A percentile compares a stretch with the other conserved stretches of the same genome.
Evolutionary conservation across 2,329 filamentous ascomycete species (phyloP).

Genomic region (Aschersonia sp.): DNA sequence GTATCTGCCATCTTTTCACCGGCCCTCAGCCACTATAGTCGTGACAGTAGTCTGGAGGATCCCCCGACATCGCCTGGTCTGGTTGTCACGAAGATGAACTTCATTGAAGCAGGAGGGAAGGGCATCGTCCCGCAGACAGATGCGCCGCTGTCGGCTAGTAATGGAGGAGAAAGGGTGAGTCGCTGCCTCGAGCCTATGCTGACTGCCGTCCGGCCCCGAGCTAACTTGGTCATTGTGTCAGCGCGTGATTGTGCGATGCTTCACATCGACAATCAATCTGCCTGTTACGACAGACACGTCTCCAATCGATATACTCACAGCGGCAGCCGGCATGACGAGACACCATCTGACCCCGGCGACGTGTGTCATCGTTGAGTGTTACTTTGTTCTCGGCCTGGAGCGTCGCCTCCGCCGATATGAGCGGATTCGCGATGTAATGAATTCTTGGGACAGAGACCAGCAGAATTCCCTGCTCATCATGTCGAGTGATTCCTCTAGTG

Average conservation of each 20-base stretch:
- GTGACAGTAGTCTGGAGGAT: constrained; percentile 18
- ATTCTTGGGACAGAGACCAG: constrained; percentile 76
- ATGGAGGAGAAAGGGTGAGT: constrained; percentile 62
- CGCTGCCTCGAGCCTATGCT: not conserved
- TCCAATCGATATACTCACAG: constrained; percentile 55
- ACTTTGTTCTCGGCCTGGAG: constrained; percentile 61
- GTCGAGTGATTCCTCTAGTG: constrained; percentile 38
- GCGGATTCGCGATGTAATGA: constrained; percentile 72
- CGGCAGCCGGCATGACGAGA: constrained; percentile 47
- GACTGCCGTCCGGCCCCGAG: not conserved
- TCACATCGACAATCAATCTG: constrained; percentile 54
- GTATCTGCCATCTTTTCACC: constrained; percentile 20
- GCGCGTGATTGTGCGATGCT: constrained; percentile 60
- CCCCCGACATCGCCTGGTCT: constrained; percentile 9
- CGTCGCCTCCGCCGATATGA: constrained; percentile 77
- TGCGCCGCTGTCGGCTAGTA: constrained; percentile 67
- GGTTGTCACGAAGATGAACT: constrained; percentile 15
- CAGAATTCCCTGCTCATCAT: constrained; percentile 62
- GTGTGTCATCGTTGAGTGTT: constrained; percentile 66
- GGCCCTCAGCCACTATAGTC: constrained; percentile 18
- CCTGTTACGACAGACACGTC: constrained; percentile 63
- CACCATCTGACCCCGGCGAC: constrained; percentile 48
- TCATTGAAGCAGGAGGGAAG: constrained; percentile 29
- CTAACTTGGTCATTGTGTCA: constrained; percentile 14
- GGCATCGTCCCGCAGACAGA: constrained; percentile 43